Conservation (phyloP, 1,139 yeast genomes). For the Geotrichum macrosporum region DNA sequence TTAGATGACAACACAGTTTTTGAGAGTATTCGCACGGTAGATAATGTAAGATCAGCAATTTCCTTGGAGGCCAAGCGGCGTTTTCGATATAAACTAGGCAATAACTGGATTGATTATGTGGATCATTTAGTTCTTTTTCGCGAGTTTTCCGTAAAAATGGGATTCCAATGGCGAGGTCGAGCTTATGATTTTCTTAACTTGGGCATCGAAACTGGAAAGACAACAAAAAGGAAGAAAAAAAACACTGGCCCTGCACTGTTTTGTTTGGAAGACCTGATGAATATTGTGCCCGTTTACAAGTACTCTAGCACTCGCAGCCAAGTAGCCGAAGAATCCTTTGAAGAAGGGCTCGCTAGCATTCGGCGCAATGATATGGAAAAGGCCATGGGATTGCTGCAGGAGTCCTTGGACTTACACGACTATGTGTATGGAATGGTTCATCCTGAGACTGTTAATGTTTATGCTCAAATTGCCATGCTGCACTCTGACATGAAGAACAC, state of each 20-base stretch:
- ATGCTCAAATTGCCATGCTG: neutral
- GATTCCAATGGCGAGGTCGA: slow-evolving; percentile 72
- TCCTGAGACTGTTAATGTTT: slow-evolving; percentile 42
- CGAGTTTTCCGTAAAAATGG: slow-evolving; percentile 73
- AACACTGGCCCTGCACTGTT: slow-evolving; percentile 30
- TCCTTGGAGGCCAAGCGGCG: slow-evolving; percentile 23
- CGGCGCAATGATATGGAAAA: slow-evolving; percentile 34
- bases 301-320: slow-evolving; percentile 62
- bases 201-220: neutral
- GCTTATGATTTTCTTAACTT: slow-evolving; percentile 45
- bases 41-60: neutral
- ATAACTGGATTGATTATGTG: slow-evolving; percentile 42
- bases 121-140: slow-evolving; percentile 48
- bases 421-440: slow-evolving; percentile 81
- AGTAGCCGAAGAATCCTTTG: slow-evolving; percentile 73
- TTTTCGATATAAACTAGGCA: slow-evolving; percentile 57
- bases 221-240: neutral
- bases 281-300: slow-evolving; percentile 69
- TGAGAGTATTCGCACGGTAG: neutral
- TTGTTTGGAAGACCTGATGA: slow-evolving; percentile 51
- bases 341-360: slow-evolving; percentile 40
- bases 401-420: slow-evolving; percentile 68
- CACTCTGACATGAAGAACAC: neutral
- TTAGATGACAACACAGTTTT: neutral
- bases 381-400: slow-evolving; percentile 50